phyloP scores from a whole-genome alignment of 768 basidiomycete genomes.

The Podaxis sp. region DNA sequence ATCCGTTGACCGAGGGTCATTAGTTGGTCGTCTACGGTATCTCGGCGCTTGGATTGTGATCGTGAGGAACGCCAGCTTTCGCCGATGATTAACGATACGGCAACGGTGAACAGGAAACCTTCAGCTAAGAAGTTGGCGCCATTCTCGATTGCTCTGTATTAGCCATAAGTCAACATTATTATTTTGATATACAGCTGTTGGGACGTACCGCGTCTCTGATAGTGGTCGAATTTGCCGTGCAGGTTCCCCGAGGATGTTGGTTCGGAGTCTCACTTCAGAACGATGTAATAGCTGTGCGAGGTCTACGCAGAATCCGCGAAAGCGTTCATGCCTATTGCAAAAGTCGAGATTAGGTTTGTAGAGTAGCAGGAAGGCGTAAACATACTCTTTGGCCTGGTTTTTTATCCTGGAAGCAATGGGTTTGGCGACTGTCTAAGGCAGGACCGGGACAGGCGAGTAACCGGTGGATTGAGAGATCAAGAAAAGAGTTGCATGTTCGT shows the following conservation, averaged over 20 bases:
- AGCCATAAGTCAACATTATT: too few species aligned
- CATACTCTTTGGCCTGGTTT: constrained; percentile 71
- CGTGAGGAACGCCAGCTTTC: constrained; percentile 77
- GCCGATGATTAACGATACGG: constrained; percentile 68
- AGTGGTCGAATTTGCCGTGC: constrained; percentile 72
- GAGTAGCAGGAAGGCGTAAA: constrained; percentile 10
- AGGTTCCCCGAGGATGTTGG: constrained; percentile 75
- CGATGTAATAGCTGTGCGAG: constrained; percentile 80
- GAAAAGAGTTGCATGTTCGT: not conserved
- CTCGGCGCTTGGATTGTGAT: constrained; percentile 68
- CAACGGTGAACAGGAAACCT: constrained; percentile 81
- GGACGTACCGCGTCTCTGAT: constrained; percentile 67
- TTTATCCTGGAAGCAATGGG: constrained; percentile 72
- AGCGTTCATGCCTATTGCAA: constrained; percentile 57
- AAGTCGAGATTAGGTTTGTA: constrained; percentile 5
- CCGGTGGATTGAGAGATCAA: not conserved
- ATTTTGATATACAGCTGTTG: not conserved
- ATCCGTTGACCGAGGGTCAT: constrained; percentile 54
- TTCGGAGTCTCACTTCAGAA: constrained; percentile 68
- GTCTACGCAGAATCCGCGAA: constrained; percentile 67
- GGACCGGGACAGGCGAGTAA: not conserved
- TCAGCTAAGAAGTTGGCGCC: constrained; percentile 85
- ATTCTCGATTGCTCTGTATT: constrained; percentile 73
- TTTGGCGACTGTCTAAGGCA: constrained; percentile 73
- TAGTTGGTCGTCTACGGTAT: constrained; percentile 68